phyloP scores from a whole-genome alignment of 2,329 filamentous ascomycete species.

The Chaetothyriales sp. region DNA sequence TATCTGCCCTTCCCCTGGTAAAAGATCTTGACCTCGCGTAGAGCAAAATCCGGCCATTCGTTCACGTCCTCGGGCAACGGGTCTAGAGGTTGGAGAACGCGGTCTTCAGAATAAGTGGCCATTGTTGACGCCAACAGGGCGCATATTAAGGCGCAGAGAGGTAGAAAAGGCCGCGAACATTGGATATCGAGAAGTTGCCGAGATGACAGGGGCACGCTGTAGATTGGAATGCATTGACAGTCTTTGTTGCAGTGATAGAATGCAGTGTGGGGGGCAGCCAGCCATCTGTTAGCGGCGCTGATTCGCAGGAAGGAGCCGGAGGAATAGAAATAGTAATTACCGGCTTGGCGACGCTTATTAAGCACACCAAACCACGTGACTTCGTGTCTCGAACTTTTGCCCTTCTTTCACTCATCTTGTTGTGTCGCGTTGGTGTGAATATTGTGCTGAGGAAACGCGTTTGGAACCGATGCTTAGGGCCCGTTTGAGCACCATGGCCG shows the following conservation, averaged over 20 bases:
- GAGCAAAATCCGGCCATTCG: slow-evolving; percentile 45
- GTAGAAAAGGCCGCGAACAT: background rate
- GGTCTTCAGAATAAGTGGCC: slow-evolving; percentile 22
- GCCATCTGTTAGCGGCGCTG: background rate
- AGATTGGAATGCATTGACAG: background rate
- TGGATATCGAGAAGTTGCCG: background rate
- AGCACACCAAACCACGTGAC: background rate
- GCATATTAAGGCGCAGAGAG: background rate
- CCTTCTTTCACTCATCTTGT: background rate
- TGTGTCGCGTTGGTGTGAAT: background rate
- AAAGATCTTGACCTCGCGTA: slow-evolving; percentile 40
- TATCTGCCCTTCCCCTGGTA: slow-evolving; percentile 34
- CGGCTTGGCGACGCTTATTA: background rate
- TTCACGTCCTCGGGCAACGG: slow-evolving; percentile 33
- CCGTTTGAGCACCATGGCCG: slow-evolving; percentile 11
- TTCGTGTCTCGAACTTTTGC: background rate
- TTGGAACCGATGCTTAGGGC: slow-evolving; percentile 1
- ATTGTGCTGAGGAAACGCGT: background rate
- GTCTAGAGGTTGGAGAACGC: slow-evolving; percentile 30
- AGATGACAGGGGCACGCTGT: background rate
- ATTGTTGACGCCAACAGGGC: slow-evolving; percentile 5
- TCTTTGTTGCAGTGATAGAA: background rate
- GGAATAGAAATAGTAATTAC: too few species aligned
- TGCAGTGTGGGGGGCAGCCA: background rate
- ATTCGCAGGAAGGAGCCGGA: background rate